phyloP scores from a whole-genome alignment of 345 rosid genomes.

The Syzygium grande region DNA sequence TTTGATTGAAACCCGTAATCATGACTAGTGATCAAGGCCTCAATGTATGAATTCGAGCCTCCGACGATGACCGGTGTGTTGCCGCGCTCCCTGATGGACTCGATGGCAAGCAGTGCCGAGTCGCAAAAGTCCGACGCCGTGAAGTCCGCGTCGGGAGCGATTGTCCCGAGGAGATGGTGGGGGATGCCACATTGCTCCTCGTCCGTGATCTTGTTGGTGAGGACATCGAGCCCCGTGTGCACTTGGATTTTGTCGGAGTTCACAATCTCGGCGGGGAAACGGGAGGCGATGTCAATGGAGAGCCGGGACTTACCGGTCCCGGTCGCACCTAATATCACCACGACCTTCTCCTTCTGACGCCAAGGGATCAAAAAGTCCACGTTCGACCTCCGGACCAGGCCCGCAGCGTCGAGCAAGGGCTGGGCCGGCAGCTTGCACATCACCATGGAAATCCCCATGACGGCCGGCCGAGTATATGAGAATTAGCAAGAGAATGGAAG shows the following conservation, averaged over 20 bases:
- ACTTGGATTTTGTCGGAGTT: conserved; percentile 79
- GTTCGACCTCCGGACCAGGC: conserved; percentile 9
- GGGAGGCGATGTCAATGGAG: conserved; percentile 64
- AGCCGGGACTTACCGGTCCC: conserved; percentile 83
- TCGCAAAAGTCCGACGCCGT: conserved; percentile 36
- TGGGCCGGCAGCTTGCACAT: conserved; percentile 16
- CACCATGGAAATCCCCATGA: conserved; percentile 29
- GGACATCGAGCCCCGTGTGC: conserved; percentile 50
- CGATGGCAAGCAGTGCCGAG: conserved; percentile 30
- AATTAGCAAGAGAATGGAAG: background rate
- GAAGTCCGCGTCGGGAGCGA: conserved; percentile 34
- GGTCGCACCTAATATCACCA: conserved; percentile 69
- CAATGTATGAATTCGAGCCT: conserved; percentile 72
- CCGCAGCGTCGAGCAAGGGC: conserved; percentile 15
- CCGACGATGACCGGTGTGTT: conserved; percentile 68
- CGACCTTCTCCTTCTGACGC: conserved; percentile 50
- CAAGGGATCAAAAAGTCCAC: conserved; percentile 19
- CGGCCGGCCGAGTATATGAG: background rate
- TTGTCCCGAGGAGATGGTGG: conserved; percentile 65
- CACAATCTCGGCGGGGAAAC: conserved; percentile 54
- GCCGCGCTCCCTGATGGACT: conserved; percentile 37
- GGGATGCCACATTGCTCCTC: conserved; percentile 54
- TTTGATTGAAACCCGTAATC: conserved; percentile 20
- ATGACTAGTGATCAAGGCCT: conserved; percentile 39
- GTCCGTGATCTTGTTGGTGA: conserved; percentile 56